These are phyloP conservation scores for Nasturtium officinale DNA, from an alignment of 345 rosid species.

Conservation along the genomic window DNA sequence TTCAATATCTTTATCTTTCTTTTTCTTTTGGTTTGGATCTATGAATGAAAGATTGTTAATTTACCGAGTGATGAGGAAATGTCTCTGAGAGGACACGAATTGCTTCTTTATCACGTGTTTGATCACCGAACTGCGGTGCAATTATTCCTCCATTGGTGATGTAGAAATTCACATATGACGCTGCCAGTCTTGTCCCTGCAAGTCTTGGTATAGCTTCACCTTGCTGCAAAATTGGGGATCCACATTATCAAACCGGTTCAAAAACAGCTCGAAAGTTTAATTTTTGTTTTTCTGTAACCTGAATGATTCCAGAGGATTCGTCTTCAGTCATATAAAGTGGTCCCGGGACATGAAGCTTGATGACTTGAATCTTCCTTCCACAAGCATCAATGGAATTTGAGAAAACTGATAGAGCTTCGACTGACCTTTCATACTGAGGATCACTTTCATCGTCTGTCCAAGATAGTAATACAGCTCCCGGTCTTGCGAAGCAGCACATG, in stretches of 20 bases:
- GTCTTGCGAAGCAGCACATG: slow-evolving; percentile 91
- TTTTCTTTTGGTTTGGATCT: background rate
- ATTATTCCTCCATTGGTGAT: slow-evolving; percentile 77
- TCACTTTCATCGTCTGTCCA: slow-evolving; percentile 79
- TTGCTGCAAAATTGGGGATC: slow-evolving; percentile 44
- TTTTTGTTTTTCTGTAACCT: slow-evolving; percentile 51
- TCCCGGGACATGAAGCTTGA: slow-evolving; percentile 80
- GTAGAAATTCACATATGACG: slow-evolving; percentile 81
- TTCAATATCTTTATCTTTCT: background rate
- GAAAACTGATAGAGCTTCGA: slow-evolving; percentile 66
- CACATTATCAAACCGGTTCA: slow-evolving; percentile 3
- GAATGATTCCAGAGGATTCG: slow-evolving; percentile 71
- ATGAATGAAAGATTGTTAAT: slow-evolving; percentile 6
- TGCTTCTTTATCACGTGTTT: slow-evolving; percentile 80
- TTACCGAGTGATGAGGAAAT: slow-evolving; percentile 68
- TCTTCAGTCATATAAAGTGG: slow-evolving; percentile 85
- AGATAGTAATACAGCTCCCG: slow-evolving; percentile 80
- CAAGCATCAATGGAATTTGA: slow-evolving; percentile 65
- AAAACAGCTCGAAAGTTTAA: background rate
- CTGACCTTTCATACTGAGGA: slow-evolving; percentile 70
- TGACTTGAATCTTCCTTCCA: slow-evolving; percentile 70
- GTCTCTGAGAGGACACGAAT: slow-evolving; percentile 63
- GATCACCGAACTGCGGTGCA: slow-evolving; percentile 80
- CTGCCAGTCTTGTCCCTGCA: slow-evolving; percentile 82
- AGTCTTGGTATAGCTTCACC: slow-evolving; percentile 65